These are phyloP conservation scores for Magnaporthiopsis incrustans DNA, from an alignment of 2,329 filamentous ascomycete species.

Conservation along the genomic window DNA sequence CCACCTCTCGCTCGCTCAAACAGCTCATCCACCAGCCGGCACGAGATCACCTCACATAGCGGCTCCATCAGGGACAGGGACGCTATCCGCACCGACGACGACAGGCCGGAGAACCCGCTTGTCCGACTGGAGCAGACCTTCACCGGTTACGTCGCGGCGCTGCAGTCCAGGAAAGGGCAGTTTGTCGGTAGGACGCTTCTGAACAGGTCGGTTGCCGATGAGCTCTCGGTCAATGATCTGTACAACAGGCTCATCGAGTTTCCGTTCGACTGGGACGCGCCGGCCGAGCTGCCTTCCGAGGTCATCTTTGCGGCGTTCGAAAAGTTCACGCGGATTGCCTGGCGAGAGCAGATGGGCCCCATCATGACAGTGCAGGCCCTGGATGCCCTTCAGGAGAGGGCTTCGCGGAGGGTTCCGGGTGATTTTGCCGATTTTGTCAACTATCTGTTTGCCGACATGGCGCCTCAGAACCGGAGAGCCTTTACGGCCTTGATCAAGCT, in stretches of 20 bases:
- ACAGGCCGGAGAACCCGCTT: conserved; percentile 54
- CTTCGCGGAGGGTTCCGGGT: conserved; percentile 58
- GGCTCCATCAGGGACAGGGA: conserved; percentile 45
- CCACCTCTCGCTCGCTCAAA: conserved; percentile 31
- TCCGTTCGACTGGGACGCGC: conserved; percentile 67
- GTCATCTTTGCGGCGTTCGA: conserved; percentile 88
- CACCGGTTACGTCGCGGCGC: conserved; percentile 69
- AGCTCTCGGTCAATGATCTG: conserved; percentile 76
- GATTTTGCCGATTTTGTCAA: conserved; percentile 67
- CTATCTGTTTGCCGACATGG: conserved; percentile 56
- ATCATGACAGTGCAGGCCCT: conserved; percentile 68
- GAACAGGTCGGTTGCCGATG: conserved; percentile 62
- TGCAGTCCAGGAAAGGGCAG: conserved; percentile 80
- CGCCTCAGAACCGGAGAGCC: conserved; percentile 64
- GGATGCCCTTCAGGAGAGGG: conserved; percentile 62
- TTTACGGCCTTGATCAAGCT: conserved; percentile 79
- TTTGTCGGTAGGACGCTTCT: conserved; percentile 72
- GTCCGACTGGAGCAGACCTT: conserved; percentile 77
- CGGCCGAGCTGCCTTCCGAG: conserved; percentile 70
- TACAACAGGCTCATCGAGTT: conserved; percentile 85
- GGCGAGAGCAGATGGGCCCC: conserved; percentile 81
- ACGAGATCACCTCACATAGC: conserved; percentile 40
- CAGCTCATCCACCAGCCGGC: conserved; percentile 41
- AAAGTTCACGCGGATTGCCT: conserved; percentile 82
- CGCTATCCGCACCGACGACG: conserved; percentile 39